Base-by-base conservation (phyloP, 768 basidiomycete genomes). In the Chalciporus chontae region DNA sequence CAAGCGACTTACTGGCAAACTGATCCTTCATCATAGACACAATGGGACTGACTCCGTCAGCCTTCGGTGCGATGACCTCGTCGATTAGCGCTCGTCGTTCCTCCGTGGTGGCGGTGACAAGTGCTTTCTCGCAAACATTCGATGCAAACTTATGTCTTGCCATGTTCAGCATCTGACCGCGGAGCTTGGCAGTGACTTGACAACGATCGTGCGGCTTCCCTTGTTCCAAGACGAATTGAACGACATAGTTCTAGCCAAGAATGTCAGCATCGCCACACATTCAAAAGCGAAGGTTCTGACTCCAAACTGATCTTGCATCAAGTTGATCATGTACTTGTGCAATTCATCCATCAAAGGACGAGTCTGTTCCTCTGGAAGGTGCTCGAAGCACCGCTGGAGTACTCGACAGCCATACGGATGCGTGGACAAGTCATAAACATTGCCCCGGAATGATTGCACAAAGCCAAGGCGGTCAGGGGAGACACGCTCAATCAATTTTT, bases 361-460 rank as follows among this genome's bases (percentile, higher is more conserved):
- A 0, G 80, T 84, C 40, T 83, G 79, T 9, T 78, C 77, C 21
- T 81, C 77, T 0, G 88, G 80, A 21, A 95, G 73, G 64, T 91
- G 82, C 65, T 95, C 91, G 45, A 98, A 82, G 64, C 90, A 93
- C 48, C 93, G 79, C 67, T 97, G 95, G 27, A 98, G 77, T 19
- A 98, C 95, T 10, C 95, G 85, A 63, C 95, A 98, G 1, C 94
- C 94, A 59, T 91, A 96, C 0, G 91, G 84, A 63, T 98, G 93
- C 0, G 85, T 87, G 1, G 92, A 81, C 19, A 98, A 74, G 50
- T 88, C 84, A 51, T 81, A 80, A 23, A 95, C 87, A 54, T 85
- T 84, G 5, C 87, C 87, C 5, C 79, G 74, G 73, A 96, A 94
- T 5, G 76, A 71, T 40, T 77, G 73, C 45, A 96, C 78, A 63